These are phyloP conservation scores for Paspalum notatum DNA, from an alignment of 176 grass and related monocot species.

Conservation along the genomic window DNA sequence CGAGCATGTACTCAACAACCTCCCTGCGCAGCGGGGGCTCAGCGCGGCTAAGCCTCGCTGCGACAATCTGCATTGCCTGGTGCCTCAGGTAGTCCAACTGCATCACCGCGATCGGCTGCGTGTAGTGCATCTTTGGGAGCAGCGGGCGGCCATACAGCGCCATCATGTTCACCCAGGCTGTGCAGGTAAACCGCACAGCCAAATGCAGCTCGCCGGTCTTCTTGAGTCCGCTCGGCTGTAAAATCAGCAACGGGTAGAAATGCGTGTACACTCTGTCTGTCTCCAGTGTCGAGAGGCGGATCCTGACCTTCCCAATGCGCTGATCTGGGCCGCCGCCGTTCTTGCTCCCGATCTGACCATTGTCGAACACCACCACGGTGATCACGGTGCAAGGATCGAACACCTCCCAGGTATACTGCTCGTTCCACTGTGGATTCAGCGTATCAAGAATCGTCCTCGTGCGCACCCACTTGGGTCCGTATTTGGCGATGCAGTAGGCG, in stretches of 20 bases:
- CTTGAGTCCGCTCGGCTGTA: slow-evolving; percentile 76
- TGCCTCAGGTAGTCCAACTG: slow-evolving; percentile 77
- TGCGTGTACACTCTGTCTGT: slow-evolving; percentile 89
- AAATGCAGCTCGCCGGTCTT: slow-evolving; percentile 93
- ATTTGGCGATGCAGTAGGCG: slow-evolving; percentile 91
- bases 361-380: slow-evolving; percentile 87
- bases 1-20: slow-evolving; percentile 92
- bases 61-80: slow-evolving; percentile 78
- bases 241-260: slow-evolving; percentile 84
- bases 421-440: slow-evolving; percentile 85
- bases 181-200: slow-evolving; percentile 90
- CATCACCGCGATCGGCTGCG: slow-evolving; percentile 78
- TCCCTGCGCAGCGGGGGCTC: slow-evolving; percentile 82
- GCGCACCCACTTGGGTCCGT: slow-evolving; percentile 87
- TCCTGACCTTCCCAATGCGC: slow-evolving; percentile 91
- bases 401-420: slow-evolving; percentile 98
- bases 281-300: slow-evolving; percentile 83
- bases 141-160: slow-evolving; percentile 71
- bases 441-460: slow-evolving; percentile 83
- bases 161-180: slow-evolving; percentile 93
- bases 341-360: slow-evolving; percentile 62
- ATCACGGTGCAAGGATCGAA: slow-evolving; percentile 93
- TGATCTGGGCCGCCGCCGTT: slow-evolving; percentile 66
- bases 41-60: slow-evolving; percentile 69
- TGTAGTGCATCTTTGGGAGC: slow-evolving; percentile 95